Base-by-base conservation (phyloP, 1,284 basidiomycete species). In the Malassezia dermatis region DNA sequence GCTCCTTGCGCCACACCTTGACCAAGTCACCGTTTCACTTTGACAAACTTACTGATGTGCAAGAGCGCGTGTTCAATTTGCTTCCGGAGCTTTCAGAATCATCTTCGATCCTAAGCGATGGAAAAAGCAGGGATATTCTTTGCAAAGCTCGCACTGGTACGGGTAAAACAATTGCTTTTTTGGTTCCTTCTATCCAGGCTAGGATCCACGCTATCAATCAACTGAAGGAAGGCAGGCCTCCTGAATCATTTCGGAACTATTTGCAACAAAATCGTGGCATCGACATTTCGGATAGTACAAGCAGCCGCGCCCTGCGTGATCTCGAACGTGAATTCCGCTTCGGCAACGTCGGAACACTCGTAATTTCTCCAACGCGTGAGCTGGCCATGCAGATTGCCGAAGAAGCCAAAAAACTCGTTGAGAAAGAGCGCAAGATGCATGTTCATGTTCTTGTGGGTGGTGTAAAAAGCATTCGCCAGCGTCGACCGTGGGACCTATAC, bases 331-430 rank as follows among this genome's bases (percentile, higher is more conserved):
- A 49, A 70, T 64, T 56, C 34, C 31, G 46, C 4, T 32, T 31
- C n/a, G 62, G 68, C 51, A 68, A 71, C 24, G 83, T 84, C 40
- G 89, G 91, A 6, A 79, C 85, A 0, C 80, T 98, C 17, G 81
- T 98, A 70, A 83, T 98, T 72, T 89, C 85, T 32, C 93, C 94
- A 2, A 98, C 93, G 0, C 83, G 94, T 58, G 93, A 98, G 73
- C 79, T 94, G 48, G 93, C 93, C 0, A 86, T 85, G 1, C 91
- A 95, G 76, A 96, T 96, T 62, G 89, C 89, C 12, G 83, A 81
- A 34, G 89, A 95, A 75, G 88, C 88, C 1, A 69, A 80, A 34
- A 83, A 83, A 69, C 78, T 91, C 21, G 81, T 83, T 1, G 71
- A 77, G 0, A 82, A 86, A 72, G 81, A 87, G 62, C 32, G 52